Conservation (phyloP, 331 rosid species). For the Ulmus americana region DNA sequence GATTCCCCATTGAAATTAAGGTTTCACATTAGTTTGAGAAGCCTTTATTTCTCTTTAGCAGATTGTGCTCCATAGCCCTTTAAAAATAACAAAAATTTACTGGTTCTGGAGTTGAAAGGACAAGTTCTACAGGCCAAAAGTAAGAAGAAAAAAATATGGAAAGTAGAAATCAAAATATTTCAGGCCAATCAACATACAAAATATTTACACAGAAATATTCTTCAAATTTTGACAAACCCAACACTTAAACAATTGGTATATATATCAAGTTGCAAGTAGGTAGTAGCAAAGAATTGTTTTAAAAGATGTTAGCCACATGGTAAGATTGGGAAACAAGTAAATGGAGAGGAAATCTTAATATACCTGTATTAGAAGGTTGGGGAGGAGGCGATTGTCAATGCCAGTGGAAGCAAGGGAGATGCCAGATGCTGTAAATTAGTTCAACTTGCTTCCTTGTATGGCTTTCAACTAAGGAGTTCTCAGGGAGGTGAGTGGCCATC, state of each 20-base stretch:
- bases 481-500: constrained; percentile 85
- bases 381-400: constrained; percentile 78
- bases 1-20: constrained; percentile 88
- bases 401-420: constrained; percentile 79
- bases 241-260: neutral
- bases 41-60: constrained; percentile 96
- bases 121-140: neutral
- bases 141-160: neutral
- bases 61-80: constrained; percentile 97
- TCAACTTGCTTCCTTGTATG: constrained; percentile 35
- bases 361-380: constrained; percentile 93
- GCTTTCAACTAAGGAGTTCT: constrained; percentile 44
- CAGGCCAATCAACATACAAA: neutral
- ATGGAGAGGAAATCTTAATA: neutral
- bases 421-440: constrained; percentile 68
- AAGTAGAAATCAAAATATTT: neutral
- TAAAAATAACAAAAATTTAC: constrained; percentile 18
- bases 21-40: constrained; percentile 83
- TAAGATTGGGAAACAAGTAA: neutral
- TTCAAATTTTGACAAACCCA: neutral
- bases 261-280: neutral
- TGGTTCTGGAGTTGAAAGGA: constrained; percentile 9
- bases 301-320: neutral
- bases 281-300: neutral
- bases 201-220: neutral